Conservation (phyloP, 2,329 filamentous ascomycete genomes). For the Aspergillus pseudoviridinutans region DNA sequence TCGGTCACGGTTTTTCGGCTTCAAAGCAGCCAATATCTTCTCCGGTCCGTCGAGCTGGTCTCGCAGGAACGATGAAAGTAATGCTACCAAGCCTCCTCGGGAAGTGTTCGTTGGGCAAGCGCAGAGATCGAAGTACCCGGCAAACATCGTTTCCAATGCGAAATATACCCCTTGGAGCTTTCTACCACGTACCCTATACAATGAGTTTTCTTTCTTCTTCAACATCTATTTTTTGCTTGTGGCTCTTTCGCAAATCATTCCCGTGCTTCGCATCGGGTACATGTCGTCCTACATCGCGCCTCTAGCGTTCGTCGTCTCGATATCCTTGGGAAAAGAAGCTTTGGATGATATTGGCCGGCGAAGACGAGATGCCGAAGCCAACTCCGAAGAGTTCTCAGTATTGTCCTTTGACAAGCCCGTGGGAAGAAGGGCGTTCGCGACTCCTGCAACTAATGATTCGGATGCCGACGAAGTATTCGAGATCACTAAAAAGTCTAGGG, state of each 20-base stretch:
- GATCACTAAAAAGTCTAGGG: slow-evolving; percentile 74
- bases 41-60: slow-evolving; percentile 19
- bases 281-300: slow-evolving; percentile 92
- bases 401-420: slow-evolving; percentile 59
- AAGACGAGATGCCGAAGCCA: slow-evolving; percentile 85
- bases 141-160: slow-evolving; percentile 90
- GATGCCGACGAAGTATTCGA: slow-evolving; percentile 52
- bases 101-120: slow-evolving; percentile 69
- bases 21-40: slow-evolving; percentile 49
- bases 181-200: slow-evolving; percentile 89
- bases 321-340: slow-evolving; percentile 94
- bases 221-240: slow-evolving; percentile 99
- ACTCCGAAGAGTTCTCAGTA: slow-evolving; percentile 82
- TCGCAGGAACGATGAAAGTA: slow-evolving; percentile 37
- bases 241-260: slow-evolving; percentile 88
- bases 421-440: slow-evolving; percentile 6
- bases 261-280: slow-evolving; percentile 85
- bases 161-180: slow-evolving; percentile 97
- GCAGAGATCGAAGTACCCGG: slow-evolving; percentile 74
- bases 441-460: slow-evolving; percentile 8
- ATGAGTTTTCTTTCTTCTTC: slow-evolving; percentile 99
- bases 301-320: slow-evolving; percentile 81
- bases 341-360: slow-evolving; percentile 86
- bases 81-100: slow-evolving; percentile 56
- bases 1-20: slow-evolving; percentile 62